Percentiles rank a stretch among this genome's conserved stretches.
Evolutionary conservation across 2,329 filamentous ascomycete genomes (phyloP).

Genomic region (Alternaria solani): DNA sequence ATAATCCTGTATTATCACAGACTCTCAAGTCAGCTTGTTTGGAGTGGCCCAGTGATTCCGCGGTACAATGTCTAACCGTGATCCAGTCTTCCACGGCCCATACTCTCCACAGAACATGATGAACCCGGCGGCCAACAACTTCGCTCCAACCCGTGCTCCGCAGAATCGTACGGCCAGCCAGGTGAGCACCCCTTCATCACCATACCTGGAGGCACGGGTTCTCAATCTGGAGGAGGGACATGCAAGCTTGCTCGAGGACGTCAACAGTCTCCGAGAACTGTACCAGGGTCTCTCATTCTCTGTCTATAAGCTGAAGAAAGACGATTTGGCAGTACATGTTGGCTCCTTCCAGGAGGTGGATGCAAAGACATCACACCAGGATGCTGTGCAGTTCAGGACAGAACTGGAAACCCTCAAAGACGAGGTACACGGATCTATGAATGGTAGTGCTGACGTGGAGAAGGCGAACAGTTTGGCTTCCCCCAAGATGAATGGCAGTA

Average conservation of each 20-base stretch:
- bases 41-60: background rate
- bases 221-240: conserved; percentile 29
- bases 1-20: background rate
- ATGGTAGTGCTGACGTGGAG: conserved; percentile 16
- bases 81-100: background rate
- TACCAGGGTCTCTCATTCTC: conserved; percentile 27
- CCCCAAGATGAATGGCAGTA: conserved; percentile 10
- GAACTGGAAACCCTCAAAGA: conserved; percentile 29
- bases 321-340: conserved; percentile 27
- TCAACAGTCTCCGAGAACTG: conserved; percentile 25
- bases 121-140: conserved; percentile 23
- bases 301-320: conserved; percentile 32
- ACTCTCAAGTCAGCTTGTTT: background rate
- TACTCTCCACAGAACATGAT: conserved; percentile 6
- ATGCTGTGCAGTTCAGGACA: conserved; percentile 19
- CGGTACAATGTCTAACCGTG: conserved; percentile 5
- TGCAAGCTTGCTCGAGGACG: conserved; percentile 20
- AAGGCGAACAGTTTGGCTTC: conserved; percentile 16
- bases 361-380: conserved; percentile 19
- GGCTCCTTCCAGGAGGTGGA: conserved; percentile 22
- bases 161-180: conserved; percentile 16
- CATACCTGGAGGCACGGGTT: conserved; percentile 29
- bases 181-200: conserved; percentile 22
- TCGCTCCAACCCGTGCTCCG: conserved; percentile 14
- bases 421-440: conserved; percentile 15